Percentiles rank a stretch among this genome's conserved stretches.
phyloP scores from a whole-genome alignment of 2,329 filamentous ascomycete species.

The Calcarisporium arbuscula region DNA sequence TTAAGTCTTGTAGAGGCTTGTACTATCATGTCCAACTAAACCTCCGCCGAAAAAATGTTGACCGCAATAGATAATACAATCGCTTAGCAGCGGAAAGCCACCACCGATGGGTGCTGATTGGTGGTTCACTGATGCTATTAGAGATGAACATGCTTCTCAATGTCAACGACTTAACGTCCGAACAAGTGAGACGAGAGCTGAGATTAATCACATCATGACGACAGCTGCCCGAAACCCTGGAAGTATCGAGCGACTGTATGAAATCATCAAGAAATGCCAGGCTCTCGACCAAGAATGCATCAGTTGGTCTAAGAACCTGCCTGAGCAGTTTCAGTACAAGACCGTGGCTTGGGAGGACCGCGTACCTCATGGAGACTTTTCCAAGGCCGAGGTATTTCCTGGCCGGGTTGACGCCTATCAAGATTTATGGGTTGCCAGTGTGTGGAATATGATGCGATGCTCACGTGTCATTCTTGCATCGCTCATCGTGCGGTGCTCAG shows the following conservation, averaged over 20 bases:
- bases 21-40: background rate
- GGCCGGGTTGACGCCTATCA: constrained; percentile 54
- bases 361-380: constrained; percentile 45
- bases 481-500: constrained; percentile 51
- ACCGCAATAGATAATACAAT: constrained; percentile 57
- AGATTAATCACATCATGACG: constrained; percentile 44
- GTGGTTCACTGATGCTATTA: constrained; percentile 49
- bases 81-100: constrained; percentile 44
- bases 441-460: constrained; percentile 50
- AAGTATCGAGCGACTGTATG: constrained; percentile 43
- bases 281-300: constrained; percentile 45
- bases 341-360: constrained; percentile 53
- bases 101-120: constrained; percentile 50
- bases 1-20: background rate
- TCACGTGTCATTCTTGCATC: constrained; percentile 49
- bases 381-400: constrained; percentile 50
- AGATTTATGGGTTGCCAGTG: constrained; percentile 52
- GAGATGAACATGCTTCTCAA: constrained; percentile 40
- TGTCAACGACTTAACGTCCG: constrained; percentile 48
- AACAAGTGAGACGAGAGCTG: constrained; percentile 48
- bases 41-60: no score
- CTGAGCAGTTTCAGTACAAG: constrained; percentile 42
- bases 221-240: constrained; percentile 39
- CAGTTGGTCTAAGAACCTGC: constrained; percentile 44
- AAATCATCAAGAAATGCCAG: constrained; percentile 46